A percentile compares a stretch with the other conserved stretches of the same genome.
Conservation (phyloP, 176 grass and related monocot species). For the Tillandsia fasciculata region DNA sequence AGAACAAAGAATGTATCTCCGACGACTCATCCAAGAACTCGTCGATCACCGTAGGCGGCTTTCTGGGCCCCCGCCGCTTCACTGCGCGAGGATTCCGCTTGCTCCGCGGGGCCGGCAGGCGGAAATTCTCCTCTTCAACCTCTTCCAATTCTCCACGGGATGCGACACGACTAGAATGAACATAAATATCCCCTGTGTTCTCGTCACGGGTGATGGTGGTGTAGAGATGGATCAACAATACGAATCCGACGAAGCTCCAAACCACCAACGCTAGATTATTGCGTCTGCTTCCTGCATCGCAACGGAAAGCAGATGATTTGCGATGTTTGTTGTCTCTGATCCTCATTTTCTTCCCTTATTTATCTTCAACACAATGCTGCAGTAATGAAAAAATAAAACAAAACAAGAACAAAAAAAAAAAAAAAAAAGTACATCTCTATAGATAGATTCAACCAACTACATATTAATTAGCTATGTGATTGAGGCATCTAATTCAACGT, state of each 20-base stretch:
- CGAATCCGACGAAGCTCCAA: slow-evolving; percentile 42
- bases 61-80: slow-evolving; percentile 72
- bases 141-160: slow-evolving; percentile 47
- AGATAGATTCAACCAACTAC: no score
- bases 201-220: slow-evolving; percentile 32
- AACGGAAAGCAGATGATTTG: slow-evolving; percentile 67
- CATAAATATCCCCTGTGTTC: slow-evolving; percentile 15
- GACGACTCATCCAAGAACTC: slow-evolving; percentile 89
- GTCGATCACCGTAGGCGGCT: slow-evolving; percentile 57
- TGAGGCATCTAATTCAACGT: no score
- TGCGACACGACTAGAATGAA: slow-evolving; percentile 21
- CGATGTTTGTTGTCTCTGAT: slow-evolving; percentile 69
- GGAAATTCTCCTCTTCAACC: slow-evolving; percentile 68
- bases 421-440: background rate
- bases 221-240: slow-evolving; percentile 62
- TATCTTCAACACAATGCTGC: slow-evolving; percentile 42
- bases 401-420: slow-evolving; percentile 2
- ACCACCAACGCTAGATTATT: slow-evolving; percentile 33
- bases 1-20: slow-evolving; percentile 71
- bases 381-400: slow-evolving; percentile 17
- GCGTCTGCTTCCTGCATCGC: slow-evolving; percentile 33
- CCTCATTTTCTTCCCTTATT: slow-evolving; percentile 34
- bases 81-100: slow-evolving; percentile 75
- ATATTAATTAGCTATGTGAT: no score
- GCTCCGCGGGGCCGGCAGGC: slow-evolving; percentile 42